Conservation (phyloP, 345 rosid genomes). For the Euclidium syriacum region DNA sequence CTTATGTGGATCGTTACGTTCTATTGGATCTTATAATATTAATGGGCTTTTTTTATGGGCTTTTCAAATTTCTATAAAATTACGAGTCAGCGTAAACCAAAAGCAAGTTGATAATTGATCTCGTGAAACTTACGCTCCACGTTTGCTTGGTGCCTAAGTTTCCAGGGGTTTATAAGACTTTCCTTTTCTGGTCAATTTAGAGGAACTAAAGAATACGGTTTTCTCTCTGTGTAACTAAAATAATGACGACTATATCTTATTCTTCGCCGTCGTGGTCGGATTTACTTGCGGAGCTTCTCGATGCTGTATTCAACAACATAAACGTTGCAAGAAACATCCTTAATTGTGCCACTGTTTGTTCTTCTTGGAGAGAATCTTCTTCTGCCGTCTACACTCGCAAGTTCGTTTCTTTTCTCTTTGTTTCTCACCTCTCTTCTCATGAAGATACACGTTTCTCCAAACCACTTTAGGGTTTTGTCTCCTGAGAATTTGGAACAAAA, state of each 20-base stretch:
- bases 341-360: conserved; percentile 13
- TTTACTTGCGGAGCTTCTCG: conserved; percentile 17
- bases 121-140: neutral
- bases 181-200: no score
- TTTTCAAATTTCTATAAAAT: neutral
- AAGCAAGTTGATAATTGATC: neutral
- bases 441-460: neutral
- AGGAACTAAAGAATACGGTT: no score
- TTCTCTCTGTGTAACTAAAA: neutral
- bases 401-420: conserved; percentile 14
- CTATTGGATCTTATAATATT: conserved; percentile 13
- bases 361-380: conserved; percentile 22
- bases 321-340: neutral
- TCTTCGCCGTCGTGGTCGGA: conserved; percentile 15
- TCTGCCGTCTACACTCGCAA: neutral
- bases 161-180: neutral
- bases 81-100: neutral
- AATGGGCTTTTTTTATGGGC: conserved; percentile 6
- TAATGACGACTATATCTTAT: neutral
- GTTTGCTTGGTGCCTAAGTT: neutral
- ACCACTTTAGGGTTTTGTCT: neutral
- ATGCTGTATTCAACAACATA: conserved; percentile 3
- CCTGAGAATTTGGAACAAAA: neutral
- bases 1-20: neutral
- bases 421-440: neutral